Base-by-base conservation (phyloP, 2,329 filamentous ascomycete genomes). In the Arthrobotrys pseudoclavata region DNA sequence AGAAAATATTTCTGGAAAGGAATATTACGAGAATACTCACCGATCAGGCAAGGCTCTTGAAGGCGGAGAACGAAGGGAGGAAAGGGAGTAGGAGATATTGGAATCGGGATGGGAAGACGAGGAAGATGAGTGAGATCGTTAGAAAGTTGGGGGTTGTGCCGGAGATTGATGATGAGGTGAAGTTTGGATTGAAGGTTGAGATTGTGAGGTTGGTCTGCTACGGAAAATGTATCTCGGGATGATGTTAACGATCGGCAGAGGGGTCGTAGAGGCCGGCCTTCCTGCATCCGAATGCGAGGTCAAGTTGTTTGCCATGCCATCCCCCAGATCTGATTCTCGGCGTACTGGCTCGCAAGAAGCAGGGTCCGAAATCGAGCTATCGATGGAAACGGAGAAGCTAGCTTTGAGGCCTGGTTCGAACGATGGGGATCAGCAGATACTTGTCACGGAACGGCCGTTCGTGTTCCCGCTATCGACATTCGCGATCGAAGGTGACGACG, bases 381-480 rank as follows among this genome's bases (percentile, higher is more conserved):
- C 26, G 55, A 60, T 20, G 12, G 31, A 26, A 26, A 26, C 55
- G 5, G 55, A 4, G 13, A 26, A 42, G 55, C n/a, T 60, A 1
- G 13, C 26, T 7, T 40, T 34, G 7, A 40, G 34, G n/a, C 9
- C 6, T 5, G 34, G 31, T 45, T 34, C 22, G n/a, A 47, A 55
- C 2, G 40, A 45, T 24, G 18, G 4, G 22, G n/a, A 22, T 18
- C 18, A 48, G 5, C 40, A 55, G 31, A 12, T 29, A 4, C 10
- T 72, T n/a, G 37, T n/a, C 7, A 20, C 31, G 1, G 24, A 42
- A 15, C 53, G 20, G 7, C 60, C 48, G 3, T 66, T 72, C 6
- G 50, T 66, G 50, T 66, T 66, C 13, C 69, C 69, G 34, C 20
- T 72, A 20, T 50, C 37, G 13, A 34, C 50, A 37, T 72, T 72